Evolutionary conservation across 73 alveolate species (phyloP).

Genomic region (Paramecium tetraurelia): DNA sequence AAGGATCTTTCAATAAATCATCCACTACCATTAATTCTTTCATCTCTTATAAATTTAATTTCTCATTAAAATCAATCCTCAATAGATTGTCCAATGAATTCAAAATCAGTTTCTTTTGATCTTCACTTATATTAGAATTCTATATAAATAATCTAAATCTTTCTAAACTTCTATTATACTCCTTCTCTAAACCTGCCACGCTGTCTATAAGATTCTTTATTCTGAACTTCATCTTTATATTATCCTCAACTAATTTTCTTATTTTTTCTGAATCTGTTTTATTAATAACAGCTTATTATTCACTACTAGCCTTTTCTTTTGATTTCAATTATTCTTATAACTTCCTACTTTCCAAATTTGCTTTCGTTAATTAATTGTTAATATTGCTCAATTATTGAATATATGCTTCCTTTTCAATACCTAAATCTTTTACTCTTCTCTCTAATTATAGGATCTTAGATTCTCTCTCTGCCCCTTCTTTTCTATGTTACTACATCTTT

Average conservation of each 20-base stretch:
- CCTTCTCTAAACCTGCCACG: constrained; percentile 48
- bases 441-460: constrained; percentile 14
- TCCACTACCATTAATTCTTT: constrained; percentile 17
- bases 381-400: background rate
- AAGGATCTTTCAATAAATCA: constrained; percentile 63
- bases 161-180: constrained; percentile 48
- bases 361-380: background rate
- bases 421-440: constrained; percentile 46
- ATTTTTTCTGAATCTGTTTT: constrained; percentile 52
- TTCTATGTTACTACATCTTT: background rate
- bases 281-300: background rate
- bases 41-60: constrained; percentile 52
- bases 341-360: constrained; percentile 34
- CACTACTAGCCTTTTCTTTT: constrained; percentile 29
- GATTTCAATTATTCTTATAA: background rate
- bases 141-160: constrained; percentile 39
- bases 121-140: constrained; percentile 51
- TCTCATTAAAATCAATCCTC: constrained; percentile 24
- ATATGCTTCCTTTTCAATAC: constrained; percentile 52
- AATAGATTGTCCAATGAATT: constrained; percentile 41
- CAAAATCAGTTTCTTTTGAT: constrained; percentile 44
- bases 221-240: constrained; percentile 42
- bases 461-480: background rate
- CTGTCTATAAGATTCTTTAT: constrained; percentile 31
- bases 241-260: constrained; percentile 51